Conservation (phyloP, 208 protist genomes). For the Trypanosoma theileri region DNA sequence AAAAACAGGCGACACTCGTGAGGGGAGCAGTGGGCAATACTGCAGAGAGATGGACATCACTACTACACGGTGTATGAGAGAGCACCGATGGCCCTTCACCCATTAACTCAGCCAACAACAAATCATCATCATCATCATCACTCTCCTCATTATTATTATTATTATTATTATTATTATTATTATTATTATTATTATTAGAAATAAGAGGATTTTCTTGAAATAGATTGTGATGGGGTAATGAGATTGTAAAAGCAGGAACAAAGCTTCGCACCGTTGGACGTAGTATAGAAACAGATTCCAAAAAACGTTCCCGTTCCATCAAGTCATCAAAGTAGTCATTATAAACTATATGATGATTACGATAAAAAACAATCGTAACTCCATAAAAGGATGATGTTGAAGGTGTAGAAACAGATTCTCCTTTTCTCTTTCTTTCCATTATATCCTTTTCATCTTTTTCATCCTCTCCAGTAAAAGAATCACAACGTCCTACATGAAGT, state of each 20-base stretch:
- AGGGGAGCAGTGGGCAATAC: background rate
- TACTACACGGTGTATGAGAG: background rate
- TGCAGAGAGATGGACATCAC: background rate
- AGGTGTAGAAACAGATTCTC: no score
- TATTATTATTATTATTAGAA: background rate
- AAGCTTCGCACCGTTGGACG: slow-evolving; percentile 16
- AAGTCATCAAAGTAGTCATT: slow-evolving; percentile 17
- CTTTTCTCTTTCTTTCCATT: background rate
- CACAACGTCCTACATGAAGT: slow-evolving; percentile 8
- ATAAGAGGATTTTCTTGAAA: background rate
- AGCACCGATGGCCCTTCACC: no score
- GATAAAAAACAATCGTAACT: slow-evolving; percentile 14
- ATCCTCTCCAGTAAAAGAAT: slow-evolving; percentile 4
- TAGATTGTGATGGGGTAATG: background rate
- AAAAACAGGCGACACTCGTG: slow-evolving; percentile 1
- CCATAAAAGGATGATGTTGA: background rate
- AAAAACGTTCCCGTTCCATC: slow-evolving; percentile 16
- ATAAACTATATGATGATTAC: slow-evolving; percentile 14
- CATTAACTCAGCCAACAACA: no score
- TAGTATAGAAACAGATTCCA: slow-evolving; percentile 4
- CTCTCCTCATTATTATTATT: no score
- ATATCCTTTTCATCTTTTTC: background rate
- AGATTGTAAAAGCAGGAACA: slow-evolving; percentile 1
- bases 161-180: background rate
- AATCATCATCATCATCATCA: no score